These are phyloP conservation scores for Podaxis sp. DNA, from an alignment of 768 basidiomycete genomes.

Conservation along the genomic window DNA sequence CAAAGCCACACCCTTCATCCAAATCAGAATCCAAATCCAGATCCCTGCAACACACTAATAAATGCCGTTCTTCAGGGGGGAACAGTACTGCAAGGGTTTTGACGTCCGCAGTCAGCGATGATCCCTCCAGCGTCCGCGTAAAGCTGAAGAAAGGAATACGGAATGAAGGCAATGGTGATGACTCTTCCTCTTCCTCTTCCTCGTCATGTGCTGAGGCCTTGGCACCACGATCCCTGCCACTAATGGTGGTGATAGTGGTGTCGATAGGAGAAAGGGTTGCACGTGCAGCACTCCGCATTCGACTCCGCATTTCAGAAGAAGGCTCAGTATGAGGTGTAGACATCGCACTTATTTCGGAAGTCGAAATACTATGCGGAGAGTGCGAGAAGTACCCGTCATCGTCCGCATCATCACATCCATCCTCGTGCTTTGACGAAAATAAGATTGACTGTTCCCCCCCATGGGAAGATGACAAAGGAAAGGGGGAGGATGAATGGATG, in stretches of 20 bases:
- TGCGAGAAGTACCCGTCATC: conserved; percentile 65
- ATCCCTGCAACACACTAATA: conserved; percentile 73
- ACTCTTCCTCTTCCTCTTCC: neutral
- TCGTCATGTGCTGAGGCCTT: neutral
- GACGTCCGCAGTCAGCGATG: conserved; percentile 73
- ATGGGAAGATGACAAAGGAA: conserved; percentile 13
- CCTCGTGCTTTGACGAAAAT: neutral
- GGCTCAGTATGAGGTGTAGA: conserved; percentile 44
- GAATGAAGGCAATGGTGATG: conserved; percentile 14
- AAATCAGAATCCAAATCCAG: conserved; percentile 46
- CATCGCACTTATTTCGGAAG: conserved; percentile 30
- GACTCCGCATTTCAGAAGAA: conserved; percentile 20
- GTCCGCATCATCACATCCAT: conserved; percentile 26
- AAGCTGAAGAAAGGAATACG: conserved; percentile 79
- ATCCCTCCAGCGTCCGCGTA: conserved; percentile 73
- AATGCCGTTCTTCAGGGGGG: conserved; percentile 65
- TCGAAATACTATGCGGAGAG: conserved; percentile 43
- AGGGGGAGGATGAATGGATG: conserved; percentile 36
- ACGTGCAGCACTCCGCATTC: neutral
- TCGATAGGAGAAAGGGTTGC: conserved; percentile 6
- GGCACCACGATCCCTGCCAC: neutral
- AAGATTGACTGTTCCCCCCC: neutral
- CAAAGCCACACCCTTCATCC: conserved; percentile 35
- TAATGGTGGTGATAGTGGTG: neutral
- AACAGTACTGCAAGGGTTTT: conserved; percentile 67